Conservation (phyloP, 1,284 basidiomycete genomes). For the Termitomyces sp. region DNA sequence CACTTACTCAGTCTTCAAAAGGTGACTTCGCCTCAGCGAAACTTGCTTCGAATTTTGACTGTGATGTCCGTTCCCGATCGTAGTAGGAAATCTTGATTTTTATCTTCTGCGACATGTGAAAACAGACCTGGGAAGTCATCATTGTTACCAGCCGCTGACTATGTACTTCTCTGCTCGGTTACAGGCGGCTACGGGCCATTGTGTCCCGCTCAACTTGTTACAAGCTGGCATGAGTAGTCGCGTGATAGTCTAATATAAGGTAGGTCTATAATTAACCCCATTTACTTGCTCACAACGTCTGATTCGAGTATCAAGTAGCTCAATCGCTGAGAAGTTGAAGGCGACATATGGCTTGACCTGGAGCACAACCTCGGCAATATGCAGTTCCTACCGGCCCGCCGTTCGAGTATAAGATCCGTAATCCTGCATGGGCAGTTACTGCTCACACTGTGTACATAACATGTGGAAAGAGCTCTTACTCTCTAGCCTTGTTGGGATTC, state of each 20-base stretch:
- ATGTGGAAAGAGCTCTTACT: conserved; percentile 10
- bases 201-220: too few species aligned
- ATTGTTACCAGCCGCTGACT: background rate
- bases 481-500: conserved; percentile 6
- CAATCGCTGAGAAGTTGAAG: background rate
- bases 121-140: background rate
- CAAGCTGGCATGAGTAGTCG: background rate
- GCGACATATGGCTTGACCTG: background rate
- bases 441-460: background rate
- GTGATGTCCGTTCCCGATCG: background rate
- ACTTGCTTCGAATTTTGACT: background rate
- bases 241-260: conserved; percentile 1
- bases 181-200: background rate
- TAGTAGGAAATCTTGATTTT: background rate
- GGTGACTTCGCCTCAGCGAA: background rate
- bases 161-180: background rate
- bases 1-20: background rate
- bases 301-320: background rate
- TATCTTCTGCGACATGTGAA: background rate
- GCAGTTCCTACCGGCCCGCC: conserved; percentile 5
- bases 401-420: conserved; percentile 4
- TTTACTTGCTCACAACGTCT: background rate
- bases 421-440: background rate
- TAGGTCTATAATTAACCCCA: conserved; percentile 1
- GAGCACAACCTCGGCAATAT: conserved; percentile 2